A percentile compares a stretch with the other conserved stretches of the same genome.
These are phyloP conservation scores for Hirschfeldia incana DNA, from an alignment of 345 rosid species.

Conservation along the genomic window DNA sequence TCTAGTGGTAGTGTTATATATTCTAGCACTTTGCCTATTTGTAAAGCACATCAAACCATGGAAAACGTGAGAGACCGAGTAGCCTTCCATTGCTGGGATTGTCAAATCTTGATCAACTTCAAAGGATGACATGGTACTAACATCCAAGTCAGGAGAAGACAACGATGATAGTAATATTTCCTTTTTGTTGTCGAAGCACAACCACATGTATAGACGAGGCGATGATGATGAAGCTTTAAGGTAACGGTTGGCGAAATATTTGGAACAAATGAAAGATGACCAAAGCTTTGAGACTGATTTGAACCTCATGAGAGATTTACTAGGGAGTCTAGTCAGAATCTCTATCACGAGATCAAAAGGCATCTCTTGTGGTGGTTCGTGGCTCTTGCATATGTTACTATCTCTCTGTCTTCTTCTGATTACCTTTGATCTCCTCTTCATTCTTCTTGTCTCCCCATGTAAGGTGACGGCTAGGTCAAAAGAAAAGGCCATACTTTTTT, in stretches of 20 bases:
- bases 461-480: background rate
- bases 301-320: background rate
- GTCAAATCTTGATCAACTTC: constrained; percentile 5
- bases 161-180: background rate
- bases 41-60: constrained; percentile 3
- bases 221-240: background rate
- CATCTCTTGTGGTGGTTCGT: background rate
- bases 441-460: background rate
- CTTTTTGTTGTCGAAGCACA: background rate
- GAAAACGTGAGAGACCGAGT: constrained; percentile 1
- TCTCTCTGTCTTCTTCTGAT: background rate
- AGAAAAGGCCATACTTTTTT: background rate
- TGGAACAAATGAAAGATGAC: background rate
- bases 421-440: background rate
- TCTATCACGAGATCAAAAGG: background rate
- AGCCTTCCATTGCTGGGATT: background rate
- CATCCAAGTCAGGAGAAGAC: background rate
- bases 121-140: background rate
- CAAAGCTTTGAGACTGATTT: constrained; percentile 14
- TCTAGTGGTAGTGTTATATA: constrained; percentile 18
- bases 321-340: background rate
- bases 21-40: background rate
- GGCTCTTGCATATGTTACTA: background rate
- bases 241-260: background rate
- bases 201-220: background rate